These are phyloP conservation scores for Yamadazyma dendronema DNA, from an alignment of 1,139 yeast genomes.

Conservation along the genomic window DNA sequence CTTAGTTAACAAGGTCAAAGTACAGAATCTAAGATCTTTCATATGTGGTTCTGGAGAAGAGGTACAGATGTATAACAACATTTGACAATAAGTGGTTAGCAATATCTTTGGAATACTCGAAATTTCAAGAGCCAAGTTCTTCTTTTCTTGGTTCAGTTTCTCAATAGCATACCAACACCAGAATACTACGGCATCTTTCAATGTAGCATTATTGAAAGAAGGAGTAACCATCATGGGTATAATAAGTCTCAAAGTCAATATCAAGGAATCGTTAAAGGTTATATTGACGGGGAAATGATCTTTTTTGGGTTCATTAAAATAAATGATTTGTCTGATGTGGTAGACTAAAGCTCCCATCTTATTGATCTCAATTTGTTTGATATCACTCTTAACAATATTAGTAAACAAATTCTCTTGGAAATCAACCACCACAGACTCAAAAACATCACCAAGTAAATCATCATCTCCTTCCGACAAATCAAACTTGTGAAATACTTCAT, in stretches of 20 bases:
- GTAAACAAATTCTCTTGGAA: constrained; percentile 30
- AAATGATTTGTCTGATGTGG: constrained; percentile 4
- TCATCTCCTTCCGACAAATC: constrained; percentile 22
- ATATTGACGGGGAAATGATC: constrained; percentile 15
- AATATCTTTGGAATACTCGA: constrained; percentile 30
- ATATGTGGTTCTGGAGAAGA: constrained; percentile 10
- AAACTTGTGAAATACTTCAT: constrained; percentile 24
- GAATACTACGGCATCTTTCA: constrained; percentile 31
- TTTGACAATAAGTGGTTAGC: constrained; percentile 34
- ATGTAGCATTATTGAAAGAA: constrained; percentile 21
- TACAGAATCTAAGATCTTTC: constrained; percentile 26
- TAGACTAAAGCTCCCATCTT: constrained; percentile 30
- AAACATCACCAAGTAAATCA: constrained; percentile 28
- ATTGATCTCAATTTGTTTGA: constrained; percentile 21
- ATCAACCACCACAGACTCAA: constrained; percentile 35
- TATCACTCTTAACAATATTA: constrained; percentile 21
- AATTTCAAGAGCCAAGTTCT: constrained; percentile 28
- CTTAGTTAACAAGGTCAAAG: constrained; percentile 52
- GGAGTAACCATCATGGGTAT: constrained; percentile 39
- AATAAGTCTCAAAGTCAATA: constrained; percentile 30
- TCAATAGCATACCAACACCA: constrained; percentile 44
- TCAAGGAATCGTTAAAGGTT: constrained; percentile 33
- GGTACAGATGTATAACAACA: constrained; percentile 27
- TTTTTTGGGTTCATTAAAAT: constrained; percentile 7
- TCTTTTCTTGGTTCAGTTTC: constrained; percentile 17